Conservation (phyloP, 129 eudicot genomes). For the Pseudognaphalium luteoalbum region DNA sequence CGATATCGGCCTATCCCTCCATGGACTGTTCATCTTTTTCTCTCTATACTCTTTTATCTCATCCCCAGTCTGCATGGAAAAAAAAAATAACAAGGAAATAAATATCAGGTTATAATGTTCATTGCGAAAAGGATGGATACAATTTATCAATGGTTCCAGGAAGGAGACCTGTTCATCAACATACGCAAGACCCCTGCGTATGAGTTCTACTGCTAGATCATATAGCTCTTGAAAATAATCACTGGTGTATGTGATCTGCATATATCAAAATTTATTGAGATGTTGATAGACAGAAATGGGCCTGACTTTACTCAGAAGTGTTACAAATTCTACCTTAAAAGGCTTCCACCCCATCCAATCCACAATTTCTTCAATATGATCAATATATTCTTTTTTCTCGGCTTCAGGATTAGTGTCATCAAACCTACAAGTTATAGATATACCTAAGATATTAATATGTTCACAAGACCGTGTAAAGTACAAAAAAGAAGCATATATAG, state of each 20-base stretch:
- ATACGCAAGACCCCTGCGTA: constrained; percentile 83
- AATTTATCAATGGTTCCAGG: not conserved
- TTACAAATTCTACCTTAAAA: constrained; percentile 52
- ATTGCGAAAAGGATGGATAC: not conserved
- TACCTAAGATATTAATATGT: not conserved
- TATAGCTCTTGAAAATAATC: constrained; percentile 87
- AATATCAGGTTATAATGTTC: not conserved
- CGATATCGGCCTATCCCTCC: constrained; percentile 82
- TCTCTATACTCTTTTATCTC: constrained; percentile 88
- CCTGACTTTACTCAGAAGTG: not conserved
- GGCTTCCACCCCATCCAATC: constrained; percentile 99
- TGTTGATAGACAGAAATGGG: not conserved
- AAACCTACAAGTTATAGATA: constrained; percentile 45
- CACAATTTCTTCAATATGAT: constrained; percentile 93
- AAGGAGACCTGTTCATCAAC: constrained; percentile 91
- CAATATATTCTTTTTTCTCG: constrained; percentile 94
- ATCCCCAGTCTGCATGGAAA: constrained; percentile 59
- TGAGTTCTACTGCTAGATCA: constrained; percentile 90
- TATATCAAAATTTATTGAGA: constrained; percentile 17
- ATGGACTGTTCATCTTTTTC: constrained; percentile 92
- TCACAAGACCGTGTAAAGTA: not conserved
- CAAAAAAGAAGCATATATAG: not conserved
- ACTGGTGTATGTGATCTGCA: constrained; percentile 94
- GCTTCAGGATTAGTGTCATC: constrained; percentile 99
- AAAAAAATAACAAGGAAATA: not conserved